Conservation (phyloP, 2,329 filamentous ascomycete species). For the Ophiocordyceps australis region DNA sequence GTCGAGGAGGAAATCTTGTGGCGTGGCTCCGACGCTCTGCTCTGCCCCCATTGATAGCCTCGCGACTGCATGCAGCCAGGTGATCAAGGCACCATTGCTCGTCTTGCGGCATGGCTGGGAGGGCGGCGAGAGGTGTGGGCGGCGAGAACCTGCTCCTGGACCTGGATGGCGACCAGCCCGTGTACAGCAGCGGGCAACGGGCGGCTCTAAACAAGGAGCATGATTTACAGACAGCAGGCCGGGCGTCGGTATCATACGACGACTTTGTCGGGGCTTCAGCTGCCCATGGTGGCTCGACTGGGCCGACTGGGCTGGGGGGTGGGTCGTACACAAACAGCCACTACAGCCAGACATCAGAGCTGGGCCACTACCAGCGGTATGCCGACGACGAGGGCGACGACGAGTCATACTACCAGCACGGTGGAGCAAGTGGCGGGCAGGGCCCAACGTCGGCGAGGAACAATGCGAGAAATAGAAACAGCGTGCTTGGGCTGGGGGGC, state of each 20-base stretch:
- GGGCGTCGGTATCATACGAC: slow-evolving; percentile 86
- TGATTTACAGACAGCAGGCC: slow-evolving; percentile 46
- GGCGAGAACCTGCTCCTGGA: slow-evolving; percentile 53
- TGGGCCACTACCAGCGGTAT: slow-evolving; percentile 83
- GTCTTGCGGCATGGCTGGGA: slow-evolving; percentile 41
- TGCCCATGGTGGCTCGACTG: slow-evolving; percentile 15
- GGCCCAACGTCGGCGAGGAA: slow-evolving; percentile 20
- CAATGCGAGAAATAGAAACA: slow-evolving; percentile 64
- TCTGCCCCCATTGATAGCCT: too few species aligned
- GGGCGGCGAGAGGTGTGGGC: slow-evolving; percentile 28
- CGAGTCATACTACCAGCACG: slow-evolving; percentile 68
- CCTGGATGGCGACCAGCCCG: slow-evolving; percentile 50
- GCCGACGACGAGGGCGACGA: slow-evolving; percentile 71
- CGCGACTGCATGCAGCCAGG: slow-evolving; percentile 15
- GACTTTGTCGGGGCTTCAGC: slow-evolving; percentile 61
- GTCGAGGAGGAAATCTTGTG: too few species aligned
- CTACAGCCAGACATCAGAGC: slow-evolving; percentile 59
- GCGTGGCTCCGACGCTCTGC: too few species aligned
- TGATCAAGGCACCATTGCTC: slow-evolving; percentile 14
- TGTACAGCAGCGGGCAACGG: slow-evolving; percentile 59
- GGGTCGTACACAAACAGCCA: slow-evolving; percentile 29
- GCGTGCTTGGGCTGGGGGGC: slow-evolving; percentile 71
- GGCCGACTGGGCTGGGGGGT: slow-evolving; percentile 7
- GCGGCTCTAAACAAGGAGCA: slow-evolving; percentile 71
- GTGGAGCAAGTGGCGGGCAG: slow-evolving; percentile 40